Percentiles rank a stretch among this genome's conserved stretches.
phyloP scores from a whole-genome alignment of 2,329 filamentous ascomycete genomes.

The Aspergillus caelatus region DNA sequence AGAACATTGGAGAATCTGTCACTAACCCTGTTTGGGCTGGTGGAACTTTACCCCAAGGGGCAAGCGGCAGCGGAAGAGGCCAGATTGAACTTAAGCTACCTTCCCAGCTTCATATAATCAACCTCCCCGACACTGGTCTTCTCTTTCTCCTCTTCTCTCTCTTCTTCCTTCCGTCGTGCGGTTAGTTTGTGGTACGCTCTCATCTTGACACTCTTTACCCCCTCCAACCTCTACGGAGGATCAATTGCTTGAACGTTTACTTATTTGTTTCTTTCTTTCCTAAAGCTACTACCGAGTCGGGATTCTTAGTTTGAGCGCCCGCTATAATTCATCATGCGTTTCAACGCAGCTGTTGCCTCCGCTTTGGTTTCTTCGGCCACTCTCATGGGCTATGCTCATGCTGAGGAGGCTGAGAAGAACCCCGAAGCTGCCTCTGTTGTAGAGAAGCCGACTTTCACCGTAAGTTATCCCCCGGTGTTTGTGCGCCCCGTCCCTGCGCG shows the following conservation, averaged over 20 bases:
- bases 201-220: not conserved
- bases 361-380: constrained; percentile 71
- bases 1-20: constrained; percentile 20
- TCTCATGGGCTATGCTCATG: constrained; percentile 66
- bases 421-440: constrained; percentile 57
- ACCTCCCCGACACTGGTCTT: constrained; percentile 15
- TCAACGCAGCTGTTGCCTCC: constrained; percentile 76
- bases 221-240: constrained; percentile 19
- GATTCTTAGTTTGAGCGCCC: not conserved
- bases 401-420: constrained; percentile 67
- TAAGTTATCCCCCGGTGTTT: constrained; percentile 56
- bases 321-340: constrained; percentile 68
- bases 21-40: constrained; percentile 4
- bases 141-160: constrained; percentile 19
- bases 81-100: constrained; percentile 41
- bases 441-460: constrained; percentile 81
- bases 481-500: constrained; percentile 2
- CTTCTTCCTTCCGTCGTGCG: constrained; percentile 15
- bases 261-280: constrained; percentile 21
- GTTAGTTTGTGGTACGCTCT: constrained; percentile 16
- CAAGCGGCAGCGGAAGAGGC: constrained; percentile 41
- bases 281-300: constrained; percentile 1
- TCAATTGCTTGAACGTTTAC: constrained; percentile 19
- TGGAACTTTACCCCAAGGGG: constrained; percentile 18
- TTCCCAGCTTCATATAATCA: constrained; percentile 37